Percentiles rank a stretch among this genome's conserved stretches.
These are phyloP conservation scores for Aspergillus tubingensis DNA, from an alignment of 2,329 filamentous ascomycete species.

Conservation along the genomic window DNA sequence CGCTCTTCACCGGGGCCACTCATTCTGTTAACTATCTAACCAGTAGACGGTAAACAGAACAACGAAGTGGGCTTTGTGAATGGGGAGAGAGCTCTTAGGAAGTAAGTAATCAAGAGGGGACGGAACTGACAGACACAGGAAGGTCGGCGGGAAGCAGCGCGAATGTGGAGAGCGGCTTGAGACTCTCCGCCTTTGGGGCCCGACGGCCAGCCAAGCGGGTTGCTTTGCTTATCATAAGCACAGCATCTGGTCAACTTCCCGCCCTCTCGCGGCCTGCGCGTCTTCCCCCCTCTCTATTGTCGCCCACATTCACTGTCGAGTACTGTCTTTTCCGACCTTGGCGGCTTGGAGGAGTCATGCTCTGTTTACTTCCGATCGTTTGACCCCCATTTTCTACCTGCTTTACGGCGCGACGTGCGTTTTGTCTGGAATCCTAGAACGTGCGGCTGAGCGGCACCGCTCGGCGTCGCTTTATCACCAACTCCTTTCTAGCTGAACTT, in stretches of 20 bases:
- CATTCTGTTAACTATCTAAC: constrained; percentile 29
- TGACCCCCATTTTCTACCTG: constrained; percentile 7
- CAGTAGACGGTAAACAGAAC: not conserved
- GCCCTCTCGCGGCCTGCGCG: constrained; percentile 16
- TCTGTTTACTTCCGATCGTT: constrained; percentile 1
- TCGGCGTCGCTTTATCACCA: constrained; percentile 7
- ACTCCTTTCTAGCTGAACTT: not conserved
- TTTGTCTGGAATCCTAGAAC: constrained; percentile 9
- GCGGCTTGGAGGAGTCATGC: constrained; percentile 17
- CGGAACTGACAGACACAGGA: not conserved
- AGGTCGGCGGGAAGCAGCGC: not conserved
- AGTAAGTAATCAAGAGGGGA: not conserved
- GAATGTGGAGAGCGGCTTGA: not conserved
- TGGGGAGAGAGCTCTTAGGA: not conserved
- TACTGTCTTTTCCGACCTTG: not conserved
- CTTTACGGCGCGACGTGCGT: constrained; percentile 11
- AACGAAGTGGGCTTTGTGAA: not conserved
- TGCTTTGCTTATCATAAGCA: constrained; percentile 3
- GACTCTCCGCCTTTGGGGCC: constrained; percentile 18
- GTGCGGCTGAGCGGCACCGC: constrained; percentile 19
- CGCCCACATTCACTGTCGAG: not conserved
- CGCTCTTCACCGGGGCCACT: constrained; percentile 41
- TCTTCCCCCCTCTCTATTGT: constrained; percentile 10
- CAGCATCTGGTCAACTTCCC: not conserved
- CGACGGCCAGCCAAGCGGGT: not conserved